Conservation (phyloP, 2,329 filamentous ascomycete species). For the Sphaceloma murrayae region DNA sequence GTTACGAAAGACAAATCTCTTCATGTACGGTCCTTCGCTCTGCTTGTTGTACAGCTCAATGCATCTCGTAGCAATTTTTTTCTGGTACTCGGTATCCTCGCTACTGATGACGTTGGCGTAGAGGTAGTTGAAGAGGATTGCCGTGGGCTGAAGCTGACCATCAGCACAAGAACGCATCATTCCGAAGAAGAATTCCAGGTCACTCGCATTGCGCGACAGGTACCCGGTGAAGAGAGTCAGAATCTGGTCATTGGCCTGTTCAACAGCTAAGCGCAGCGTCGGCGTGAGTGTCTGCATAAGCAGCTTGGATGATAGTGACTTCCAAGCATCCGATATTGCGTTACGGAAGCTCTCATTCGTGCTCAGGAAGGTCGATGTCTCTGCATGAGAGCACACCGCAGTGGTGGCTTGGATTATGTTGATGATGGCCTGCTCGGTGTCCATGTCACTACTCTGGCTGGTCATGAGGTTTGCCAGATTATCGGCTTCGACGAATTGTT, state of each 20-base stretch:
- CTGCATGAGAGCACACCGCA: conserved; percentile 60
- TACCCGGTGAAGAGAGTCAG: conserved; percentile 78
- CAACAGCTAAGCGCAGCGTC: conserved; percentile 68
- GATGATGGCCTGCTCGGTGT: conserved; percentile 67
- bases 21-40: conserved; percentile 73
- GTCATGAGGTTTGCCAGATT: conserved; percentile 46
- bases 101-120: conserved; percentile 76
- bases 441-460: conserved; percentile 44
- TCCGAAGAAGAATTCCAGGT: conserved; percentile 67
- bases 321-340: conserved; percentile 55
- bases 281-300: conserved; percentile 59
- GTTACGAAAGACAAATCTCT: conserved; percentile 84
- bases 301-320: conserved; percentile 67
- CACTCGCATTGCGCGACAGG: conserved; percentile 51
- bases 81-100: conserved; percentile 78
- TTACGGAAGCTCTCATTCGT: conserved; percentile 49
- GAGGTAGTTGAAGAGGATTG: conserved; percentile 69
- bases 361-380: conserved; percentile 57
- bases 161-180: conserved; percentile 75
- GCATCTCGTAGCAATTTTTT: conserved; percentile 69
- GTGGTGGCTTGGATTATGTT: conserved; percentile 82
- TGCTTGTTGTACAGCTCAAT: conserved; percentile 78
- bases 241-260: conserved; percentile 81
- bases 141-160: conserved; percentile 68
- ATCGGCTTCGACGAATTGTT: conserved; percentile 57